Evolutionary conservation across 106 monocot species (phyloP), one percentile per base, ranked within the genome.

Genomic region (Dioscorea dumetorum): DNA sequence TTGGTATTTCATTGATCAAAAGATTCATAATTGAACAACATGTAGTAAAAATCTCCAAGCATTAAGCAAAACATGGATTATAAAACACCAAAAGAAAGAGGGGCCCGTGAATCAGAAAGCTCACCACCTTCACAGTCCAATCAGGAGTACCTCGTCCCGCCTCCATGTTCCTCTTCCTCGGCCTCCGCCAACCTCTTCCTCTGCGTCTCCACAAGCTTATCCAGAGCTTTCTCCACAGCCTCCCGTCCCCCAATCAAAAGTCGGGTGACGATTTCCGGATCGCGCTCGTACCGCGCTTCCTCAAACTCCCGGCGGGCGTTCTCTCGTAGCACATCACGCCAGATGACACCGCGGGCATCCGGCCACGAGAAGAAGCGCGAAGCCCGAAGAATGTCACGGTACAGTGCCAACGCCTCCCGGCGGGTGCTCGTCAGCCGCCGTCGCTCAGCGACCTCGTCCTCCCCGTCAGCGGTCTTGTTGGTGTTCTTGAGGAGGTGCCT

Each of bases 271-370:
- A 99, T 53, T 81, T 93, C 99, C 7, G 99, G 99, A 31, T 99
- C 90, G 48, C 76, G 73, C 87, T 93, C 99, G 68, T 74, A 76
- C 62, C 90, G 80, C 10, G 99, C 99, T 67, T 90, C 87, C 81
- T 99, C 99, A 72, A 93, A 99, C 78, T 99, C 99, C 62, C 74
- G 67, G 64, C 93, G 77, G 23, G 99, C 99, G 77, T 99, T 99
- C 31, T 71, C 85, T 21, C 90, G 67, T 52, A 99, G 99, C 70
- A 90, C 87, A 15, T 99, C 99, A 11, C 99, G 61, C 93, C 99
- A 99, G 48, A 71, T 72, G 8, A 90, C 85, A 6, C 99, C 99
- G 22, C 83, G 71, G 50, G 81, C 19, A 70, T 99, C 87, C 21
- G 93, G 79, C 99, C 99, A 99, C 23, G 79, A 57, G 79, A 93